Conservation (phyloP, 2,329 filamentous ascomycete genomes). For the Zymoseptoria tritici region DNA sequence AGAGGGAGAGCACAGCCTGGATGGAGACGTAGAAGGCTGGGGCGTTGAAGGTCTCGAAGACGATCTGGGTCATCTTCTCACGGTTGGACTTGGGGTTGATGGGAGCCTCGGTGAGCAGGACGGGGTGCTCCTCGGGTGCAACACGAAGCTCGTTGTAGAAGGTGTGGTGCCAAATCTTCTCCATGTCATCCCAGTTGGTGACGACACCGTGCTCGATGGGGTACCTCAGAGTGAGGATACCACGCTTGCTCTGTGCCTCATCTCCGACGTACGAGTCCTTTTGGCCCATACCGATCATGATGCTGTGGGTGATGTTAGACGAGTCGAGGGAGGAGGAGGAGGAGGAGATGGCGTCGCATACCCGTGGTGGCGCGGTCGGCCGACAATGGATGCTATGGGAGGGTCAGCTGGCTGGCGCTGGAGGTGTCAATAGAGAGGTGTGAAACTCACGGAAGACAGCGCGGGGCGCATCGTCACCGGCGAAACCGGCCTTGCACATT, state of each 20-base stretch:
- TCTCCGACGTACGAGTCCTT: conserved; percentile 99
- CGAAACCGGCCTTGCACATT: conserved; percentile 99
- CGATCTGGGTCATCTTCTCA: conserved; percentile 99
- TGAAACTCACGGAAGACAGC: conserved; percentile 96
- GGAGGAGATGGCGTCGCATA: conserved; percentile 43
- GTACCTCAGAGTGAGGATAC: conserved; percentile 99
- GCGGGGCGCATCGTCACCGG: conserved; percentile 99
- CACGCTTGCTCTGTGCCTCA: conserved; percentile 99
- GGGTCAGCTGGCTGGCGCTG: conserved; percentile 18
- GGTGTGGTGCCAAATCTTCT: conserved; percentile 99
- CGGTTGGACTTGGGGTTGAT: conserved; percentile 99
- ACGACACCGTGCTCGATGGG: conserved; percentile 99
- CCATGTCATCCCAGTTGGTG: conserved; percentile 99
- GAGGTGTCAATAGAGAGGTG: conserved; percentile 25
- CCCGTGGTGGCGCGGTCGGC: conserved; percentile 99
- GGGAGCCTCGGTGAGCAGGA: conserved; percentile 96
- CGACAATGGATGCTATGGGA: conserved; percentile 87
- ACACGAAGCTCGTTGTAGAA: conserved; percentile 99
- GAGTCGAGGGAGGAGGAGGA: conserved; percentile 10
- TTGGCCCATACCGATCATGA: conserved; percentile 99
- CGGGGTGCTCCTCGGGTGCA: conserved; percentile 98
- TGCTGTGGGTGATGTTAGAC: conserved; percentile 54
- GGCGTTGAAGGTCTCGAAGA: conserved; percentile 99
- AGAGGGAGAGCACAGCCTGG: conserved; percentile 97
- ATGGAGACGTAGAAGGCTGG: conserved; percentile 99